Conservation (phyloP, 208 protist species). For the Porcisia hertigi region DNA sequence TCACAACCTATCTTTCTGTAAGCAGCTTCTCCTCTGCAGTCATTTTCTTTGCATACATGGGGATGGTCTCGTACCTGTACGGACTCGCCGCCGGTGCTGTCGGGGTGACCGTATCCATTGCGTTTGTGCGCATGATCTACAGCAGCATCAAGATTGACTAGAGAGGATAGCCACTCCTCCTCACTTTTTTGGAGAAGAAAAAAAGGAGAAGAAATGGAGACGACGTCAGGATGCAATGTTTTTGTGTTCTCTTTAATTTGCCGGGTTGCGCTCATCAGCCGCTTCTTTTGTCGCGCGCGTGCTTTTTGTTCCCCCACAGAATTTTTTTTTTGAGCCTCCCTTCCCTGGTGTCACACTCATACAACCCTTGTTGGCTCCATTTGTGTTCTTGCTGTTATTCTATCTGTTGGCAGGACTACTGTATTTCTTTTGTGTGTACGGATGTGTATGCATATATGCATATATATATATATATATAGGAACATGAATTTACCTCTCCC, state of each 20-base stretch:
- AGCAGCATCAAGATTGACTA: conserved; percentile 53
- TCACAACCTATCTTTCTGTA: conserved; percentile 73
- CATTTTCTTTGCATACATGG: conserved; percentile 92
- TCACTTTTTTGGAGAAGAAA: background rate
- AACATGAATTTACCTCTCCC: no score
- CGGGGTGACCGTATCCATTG: conserved; percentile 71
- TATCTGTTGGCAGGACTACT: no score
- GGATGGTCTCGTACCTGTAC: conserved; percentile 72
- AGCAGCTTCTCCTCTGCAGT: conserved; percentile 66
- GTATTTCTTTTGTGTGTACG: no score
- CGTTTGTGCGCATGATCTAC: conserved; percentile 89
- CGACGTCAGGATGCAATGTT: background rate
- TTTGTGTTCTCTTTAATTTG: background rate
- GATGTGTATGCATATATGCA: no score
- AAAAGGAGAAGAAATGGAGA: background rate
- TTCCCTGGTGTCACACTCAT: no score
- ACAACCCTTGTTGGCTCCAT: no score
- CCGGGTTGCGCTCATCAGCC: background rate
- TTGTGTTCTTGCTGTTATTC: no score
- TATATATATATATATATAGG: no score
- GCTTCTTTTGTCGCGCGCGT: background rate
- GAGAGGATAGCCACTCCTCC: background rate
- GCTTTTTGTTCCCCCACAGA: no score
- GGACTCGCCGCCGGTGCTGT: conserved; percentile 82
- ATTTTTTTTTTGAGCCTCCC: no score